Conservation (phyloP, 257 asterid species). For the Solanum chilense region DNA sequence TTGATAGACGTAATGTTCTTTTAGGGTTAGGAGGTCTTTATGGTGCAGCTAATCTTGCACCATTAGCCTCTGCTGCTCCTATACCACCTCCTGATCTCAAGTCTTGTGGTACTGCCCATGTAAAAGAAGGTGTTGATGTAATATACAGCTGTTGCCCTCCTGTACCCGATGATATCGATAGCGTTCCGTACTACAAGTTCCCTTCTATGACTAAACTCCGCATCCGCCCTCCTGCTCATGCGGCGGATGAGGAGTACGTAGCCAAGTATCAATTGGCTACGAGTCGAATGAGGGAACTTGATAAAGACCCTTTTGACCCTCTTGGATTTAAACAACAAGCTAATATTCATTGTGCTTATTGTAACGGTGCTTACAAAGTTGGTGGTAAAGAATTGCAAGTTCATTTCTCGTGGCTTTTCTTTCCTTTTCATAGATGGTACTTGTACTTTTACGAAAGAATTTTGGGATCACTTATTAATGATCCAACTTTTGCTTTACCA, state of each 20-base stretch:
- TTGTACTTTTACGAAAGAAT: slow-evolving; percentile 21
- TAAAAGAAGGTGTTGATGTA: neutral
- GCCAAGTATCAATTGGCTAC: neutral
- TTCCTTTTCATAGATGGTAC: slow-evolving; percentile 24
- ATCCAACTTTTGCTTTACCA: slow-evolving; percentile 11
- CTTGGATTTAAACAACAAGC: slow-evolving; percentile 21
- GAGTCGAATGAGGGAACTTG: neutral
- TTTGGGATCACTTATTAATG: slow-evolving; percentile 11
- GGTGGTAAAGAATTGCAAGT: slow-evolving; percentile 7
- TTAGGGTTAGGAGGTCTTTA: neutral
- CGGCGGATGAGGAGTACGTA: neutral
- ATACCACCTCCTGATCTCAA: neutral
- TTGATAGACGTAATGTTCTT: neutral
- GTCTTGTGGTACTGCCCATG: neutral
- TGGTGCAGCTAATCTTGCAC: neutral
- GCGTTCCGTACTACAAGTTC: neutral
- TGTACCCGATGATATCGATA: neutral
- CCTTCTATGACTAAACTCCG: neutral
- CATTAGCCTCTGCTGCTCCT: neutral
- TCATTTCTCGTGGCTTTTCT: slow-evolving; percentile 19
- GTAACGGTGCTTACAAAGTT: slow-evolving; percentile 12
- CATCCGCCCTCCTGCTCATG: neutral
- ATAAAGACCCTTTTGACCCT: slow-evolving; percentile 5
- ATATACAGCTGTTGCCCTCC: neutral
- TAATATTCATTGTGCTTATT: slow-evolving; percentile 26